Percentiles rank a stretch among this genome's conserved stretches.
phyloP scores from a whole-genome alignment of 139 green algal genomes.

The Picochlorum sp. region DNA sequence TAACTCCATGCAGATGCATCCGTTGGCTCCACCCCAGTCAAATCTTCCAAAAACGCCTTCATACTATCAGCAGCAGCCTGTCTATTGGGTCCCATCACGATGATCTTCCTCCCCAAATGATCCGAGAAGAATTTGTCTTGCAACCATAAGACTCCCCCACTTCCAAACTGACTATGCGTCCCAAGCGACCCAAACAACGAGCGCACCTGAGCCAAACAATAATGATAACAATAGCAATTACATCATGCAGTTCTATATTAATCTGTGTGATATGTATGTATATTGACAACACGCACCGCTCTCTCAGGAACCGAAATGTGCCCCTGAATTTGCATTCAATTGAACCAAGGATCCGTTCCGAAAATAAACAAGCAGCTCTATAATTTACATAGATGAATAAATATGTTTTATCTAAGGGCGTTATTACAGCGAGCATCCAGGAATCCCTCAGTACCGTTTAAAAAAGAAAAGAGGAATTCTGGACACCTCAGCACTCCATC shows the following conservation, averaged over 20 bases:
- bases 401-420: too few relatives aligned
- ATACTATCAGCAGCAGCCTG: slow-evolving; percentile 15
- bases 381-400: too few relatives aligned
- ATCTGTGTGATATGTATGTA: not conserved
- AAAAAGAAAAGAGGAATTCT: too few relatives aligned
- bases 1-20: slow-evolving; percentile 6
- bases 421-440: too few relatives aligned
- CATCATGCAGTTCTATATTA: too few relatives aligned
- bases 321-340: too few relatives aligned
- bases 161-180: slow-evolving; percentile 14
- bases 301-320: too few relatives aligned
- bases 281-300: not conserved
- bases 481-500: too few relatives aligned
- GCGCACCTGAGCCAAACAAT: slow-evolving; percentile 4
- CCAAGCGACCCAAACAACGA: slow-evolving; percentile 28
- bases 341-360: too few relatives aligned
- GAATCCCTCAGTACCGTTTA: too few relatives aligned
- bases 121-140: slow-evolving; percentile 12
- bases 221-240: not conserved
- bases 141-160: slow-evolving; percentile 13
- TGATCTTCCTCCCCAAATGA: slow-evolving; percentile 16
- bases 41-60: slow-evolving; percentile 9
- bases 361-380: too few relatives aligned
- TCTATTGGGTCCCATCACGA: slow-evolving; percentile 7
- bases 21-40: not conserved